A percentile compares a stretch with the other conserved stretches of the same genome.
These are phyloP conservation scores for Xylariaceae sp. DNA, from an alignment of 2,329 filamentous ascomycete species.

Conservation along the genomic window DNA sequence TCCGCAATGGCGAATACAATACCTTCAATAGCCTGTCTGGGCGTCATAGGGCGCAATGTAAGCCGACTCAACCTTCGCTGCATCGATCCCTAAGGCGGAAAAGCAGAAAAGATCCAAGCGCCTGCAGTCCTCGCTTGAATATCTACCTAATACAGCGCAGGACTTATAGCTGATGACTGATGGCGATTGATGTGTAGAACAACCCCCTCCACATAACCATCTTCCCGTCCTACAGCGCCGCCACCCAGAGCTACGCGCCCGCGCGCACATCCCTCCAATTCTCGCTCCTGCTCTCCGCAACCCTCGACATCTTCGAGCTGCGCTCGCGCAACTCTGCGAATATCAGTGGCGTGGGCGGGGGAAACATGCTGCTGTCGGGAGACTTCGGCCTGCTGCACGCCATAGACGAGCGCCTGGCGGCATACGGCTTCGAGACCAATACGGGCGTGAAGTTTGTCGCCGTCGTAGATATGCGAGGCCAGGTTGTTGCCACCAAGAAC, in stretches of 20 bases:
- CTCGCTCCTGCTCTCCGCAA: conserved; percentile 83
- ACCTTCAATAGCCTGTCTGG: conserved; percentile 87
- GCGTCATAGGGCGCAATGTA: conserved; percentile 90
- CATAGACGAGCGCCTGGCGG: conserved; percentile 85
- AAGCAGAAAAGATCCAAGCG: not conserved
- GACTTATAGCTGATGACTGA: not conserved
- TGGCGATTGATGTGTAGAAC: conserved; percentile 56
- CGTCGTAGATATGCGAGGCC: conserved; percentile 84
- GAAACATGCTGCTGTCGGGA: conserved; percentile 53
- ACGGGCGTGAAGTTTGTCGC: conserved; percentile 89
- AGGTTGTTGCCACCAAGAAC: conserved; percentile 38
- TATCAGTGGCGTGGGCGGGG: conserved; percentile 1
- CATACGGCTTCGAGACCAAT: conserved; percentile 96
- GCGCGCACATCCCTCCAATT: conserved; percentile 79
- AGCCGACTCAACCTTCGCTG: conserved; percentile 26
- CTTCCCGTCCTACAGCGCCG: conserved; percentile 68
- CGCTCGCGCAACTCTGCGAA: conserved; percentile 66
- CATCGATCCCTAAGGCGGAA: not conserved
- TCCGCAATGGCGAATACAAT: conserved; percentile 54
- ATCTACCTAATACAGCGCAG: not conserved
- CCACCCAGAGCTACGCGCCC: conserved; percentile 49
- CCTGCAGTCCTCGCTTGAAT: not conserved
- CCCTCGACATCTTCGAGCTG: conserved; percentile 89
- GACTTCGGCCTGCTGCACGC: conserved; percentile 91
- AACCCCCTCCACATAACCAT: conserved; percentile 92